Evolutionary conservation across 805 yeast species (phyloP).

Genomic region (Suhomyces tanzawaensis): DNA sequence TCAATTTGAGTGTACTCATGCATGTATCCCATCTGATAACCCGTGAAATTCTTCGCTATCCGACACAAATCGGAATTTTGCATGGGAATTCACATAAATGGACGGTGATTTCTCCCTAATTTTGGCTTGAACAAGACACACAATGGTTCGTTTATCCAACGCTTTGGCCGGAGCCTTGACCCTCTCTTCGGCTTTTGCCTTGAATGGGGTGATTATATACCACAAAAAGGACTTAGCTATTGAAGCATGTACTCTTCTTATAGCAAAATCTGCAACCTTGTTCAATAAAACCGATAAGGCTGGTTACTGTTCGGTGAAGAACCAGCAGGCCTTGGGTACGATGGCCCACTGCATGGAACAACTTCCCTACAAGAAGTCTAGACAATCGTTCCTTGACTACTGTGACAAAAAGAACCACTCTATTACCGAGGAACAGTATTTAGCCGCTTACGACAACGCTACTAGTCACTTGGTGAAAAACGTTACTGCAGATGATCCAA

Average conservation of each 20-base stretch:
- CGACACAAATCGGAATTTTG: too few species aligned
- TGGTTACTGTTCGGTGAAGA: slow-evolving; percentile 32
- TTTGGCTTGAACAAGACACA: too few species aligned
- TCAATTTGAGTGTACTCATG: too few species aligned
- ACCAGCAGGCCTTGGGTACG: slow-evolving; percentile 40
- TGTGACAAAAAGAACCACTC: slow-evolving; percentile 14
- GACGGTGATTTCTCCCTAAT: too few species aligned
- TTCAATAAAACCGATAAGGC: slow-evolving; percentile 22
- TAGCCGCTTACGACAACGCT: slow-evolving; percentile 41
- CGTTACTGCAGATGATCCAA: slow-evolving; percentile 27
- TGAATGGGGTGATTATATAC: slow-evolving; percentile 18
- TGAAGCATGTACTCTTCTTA: slow-evolving; percentile 22
- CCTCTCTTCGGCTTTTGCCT: slow-evolving; percentile 14
- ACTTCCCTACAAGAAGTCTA: slow-evolving; percentile 22
- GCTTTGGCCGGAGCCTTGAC: slow-evolving; percentile 2
- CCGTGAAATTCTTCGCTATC: not conserved
- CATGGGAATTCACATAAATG: too few species aligned
- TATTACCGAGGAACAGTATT: slow-evolving; percentile 30
- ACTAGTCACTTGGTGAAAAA: slow-evolving; percentile 34
- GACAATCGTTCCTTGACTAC: slow-evolving; percentile 14
- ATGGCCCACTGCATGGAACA: slow-evolving; percentile 33
- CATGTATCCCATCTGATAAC: not conserved
- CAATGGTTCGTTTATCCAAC: slow-evolving; percentile 5
- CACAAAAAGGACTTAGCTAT: slow-evolving; percentile 24
- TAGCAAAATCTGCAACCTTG: slow-evolving; percentile 25